Base-by-base conservation (phyloP, 352 stramenopile genomes). In the Phytophthora melonis region DNA sequence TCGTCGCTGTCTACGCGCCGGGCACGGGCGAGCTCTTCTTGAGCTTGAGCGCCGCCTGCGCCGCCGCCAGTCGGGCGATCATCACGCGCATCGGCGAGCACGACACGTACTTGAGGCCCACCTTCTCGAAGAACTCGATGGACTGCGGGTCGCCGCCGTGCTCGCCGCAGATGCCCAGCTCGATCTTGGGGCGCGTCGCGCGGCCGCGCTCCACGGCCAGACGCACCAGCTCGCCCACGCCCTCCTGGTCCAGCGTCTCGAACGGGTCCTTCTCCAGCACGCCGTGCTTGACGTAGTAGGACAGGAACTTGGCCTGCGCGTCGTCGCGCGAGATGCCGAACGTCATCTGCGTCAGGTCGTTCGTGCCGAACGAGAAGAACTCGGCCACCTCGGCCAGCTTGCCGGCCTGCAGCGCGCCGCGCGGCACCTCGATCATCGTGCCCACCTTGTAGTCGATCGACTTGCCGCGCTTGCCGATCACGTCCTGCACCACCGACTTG, bases 201-300 rank as follows among this genome's bases (percentile, higher is more conserved):
- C 67, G 67, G 11, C 67, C 60, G 32, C 67, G 60, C 45, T 61
- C 60, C 61, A 70, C 67, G 18, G 67, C 67, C 58, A 74, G 53
- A 47, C 55, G 59, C 54, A 74, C 61, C 60, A 74, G 54, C 57
- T 76, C 63, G 58, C 69, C 69, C 63, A 76, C 69, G 27, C 69
- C 69, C 50, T 72, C 69, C 63, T 70, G 65, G 63, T 76, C 69
- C 50, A 72, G 63, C 63, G 69, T 76, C 69, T 76, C 69, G 63
- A 72, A 72, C 30, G 63, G 69, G 58, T 76, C 69, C 69, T 72
- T 25, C 23, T 25, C 23, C 23, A 25, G 23, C 23, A 25, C 23
- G 23, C 23, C 23, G 23, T 25, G 23, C 60, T 74, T 74, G 43
- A 74, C 67, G 32, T 65, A 70, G 54, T 74, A 70, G 13, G 63